These are phyloP conservation scores for Ophiostoma tasmaniense DNA, from an alignment of 2,329 filamentous ascomycete species.

Conservation along the genomic window DNA sequence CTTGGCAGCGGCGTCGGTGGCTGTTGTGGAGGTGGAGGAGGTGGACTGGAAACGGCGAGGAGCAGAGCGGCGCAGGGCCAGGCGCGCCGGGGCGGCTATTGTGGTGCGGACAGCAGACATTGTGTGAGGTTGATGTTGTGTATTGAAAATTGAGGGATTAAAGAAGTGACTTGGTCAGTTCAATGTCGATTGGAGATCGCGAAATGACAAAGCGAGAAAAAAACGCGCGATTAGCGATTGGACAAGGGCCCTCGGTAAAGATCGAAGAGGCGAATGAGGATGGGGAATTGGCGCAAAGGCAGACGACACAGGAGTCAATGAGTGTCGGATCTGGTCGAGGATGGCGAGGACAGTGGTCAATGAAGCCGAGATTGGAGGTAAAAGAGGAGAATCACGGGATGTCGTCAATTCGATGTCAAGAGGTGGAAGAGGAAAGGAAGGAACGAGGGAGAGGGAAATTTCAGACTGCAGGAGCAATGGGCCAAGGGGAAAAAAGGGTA, in stretches of 20 bases:
- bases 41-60: constrained; percentile 51
- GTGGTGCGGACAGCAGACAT: constrained; percentile 31
- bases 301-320: not conserved
- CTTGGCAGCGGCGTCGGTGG: constrained; percentile 36
- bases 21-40: constrained; percentile 41
- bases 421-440: constrained; percentile 4
- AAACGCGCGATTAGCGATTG: constrained; percentile 14
- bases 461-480: constrained; percentile 2
- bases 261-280: not conserved
- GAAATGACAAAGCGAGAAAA: constrained; percentile 3
- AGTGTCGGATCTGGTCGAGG: not conserved
- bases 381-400: constrained; percentile 9
- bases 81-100: constrained; percentile 26
- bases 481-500: constrained; percentile 6
- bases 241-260: constrained; percentile 1
- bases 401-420: not conserved
- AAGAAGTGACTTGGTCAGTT: not conserved
- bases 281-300: not conserved
- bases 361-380: constrained; percentile 2
- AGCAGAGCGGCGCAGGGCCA: constrained; percentile 26
- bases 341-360: not conserved
- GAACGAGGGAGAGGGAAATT: constrained; percentile 1
- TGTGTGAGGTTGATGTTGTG: not conserved
- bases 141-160: not conserved
- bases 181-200: not conserved